Base-by-base conservation (phyloP, 306 rosid species). In the Ziziphus jujuba region DNA sequence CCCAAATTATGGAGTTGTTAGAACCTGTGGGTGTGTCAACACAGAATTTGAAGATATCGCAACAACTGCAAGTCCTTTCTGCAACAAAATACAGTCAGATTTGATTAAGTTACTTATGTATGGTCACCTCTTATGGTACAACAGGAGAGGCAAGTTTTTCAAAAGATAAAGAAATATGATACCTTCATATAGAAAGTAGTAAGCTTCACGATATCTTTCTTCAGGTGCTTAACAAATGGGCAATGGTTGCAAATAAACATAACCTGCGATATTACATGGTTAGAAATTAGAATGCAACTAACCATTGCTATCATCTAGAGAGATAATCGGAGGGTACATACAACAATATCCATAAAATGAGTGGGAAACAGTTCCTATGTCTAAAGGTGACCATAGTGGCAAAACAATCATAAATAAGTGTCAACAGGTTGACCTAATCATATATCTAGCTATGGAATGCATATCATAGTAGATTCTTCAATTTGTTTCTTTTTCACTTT, bases 231-330 rank as follows among this genome's bases (percentile, higher is more conserved):
- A 69, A 93, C 98, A 65, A 93, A 93, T 33, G 98, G 98, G 77
- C 97, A 90, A 64, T 90, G 98, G 74, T 90, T 93, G 88, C 98
- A 93, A 59, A 93, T 73, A 85, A 93, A 93, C 98, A 93, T 93
- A 75, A 93, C 98, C 98, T 93, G 96, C 81, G 49, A 13, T 31
- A 67, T 53, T 65, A 60, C 52, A 57, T 25, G 31, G 67, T 50
- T 56, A 19, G 57, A 43, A 44, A 65, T 55, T 51, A 19, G 57
- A 43, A 44, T 15, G 31, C 33, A 25, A 25, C 44, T 51, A 15
- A 48, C 21, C 24, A 57, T 5, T 38, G 16, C 43, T 61, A 16
- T 48, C 12, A 50, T 33, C 11, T 24, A 31, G 35, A 65, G 61
- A 49, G 50, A 51, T 0, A 13, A 28, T 14, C 5, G 13, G 2